Evolutionary conservation across 495 filamentous ascomycete species (phyloP).

Genomic region (Stereocaulon alpinum): DNA sequence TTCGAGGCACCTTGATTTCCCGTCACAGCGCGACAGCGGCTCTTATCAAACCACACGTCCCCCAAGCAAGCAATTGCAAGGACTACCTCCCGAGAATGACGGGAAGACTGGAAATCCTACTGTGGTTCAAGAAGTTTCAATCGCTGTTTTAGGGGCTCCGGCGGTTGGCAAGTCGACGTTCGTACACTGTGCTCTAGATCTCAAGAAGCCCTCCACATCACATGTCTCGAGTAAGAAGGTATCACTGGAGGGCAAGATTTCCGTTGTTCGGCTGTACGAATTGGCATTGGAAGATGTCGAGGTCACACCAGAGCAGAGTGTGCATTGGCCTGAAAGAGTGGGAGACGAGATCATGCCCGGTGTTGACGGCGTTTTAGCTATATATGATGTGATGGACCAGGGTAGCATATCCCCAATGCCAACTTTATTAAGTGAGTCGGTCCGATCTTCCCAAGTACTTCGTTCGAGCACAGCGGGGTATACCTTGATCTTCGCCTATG

Average conservation of each 20-base stretch:
- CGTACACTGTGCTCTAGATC: constrained; percentile 66
- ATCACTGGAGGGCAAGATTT: constrained; percentile 63
- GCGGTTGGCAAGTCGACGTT: constrained; percentile 87
- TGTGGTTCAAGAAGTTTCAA: constrained; percentile 59
- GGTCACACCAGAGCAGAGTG: constrained; percentile 52
- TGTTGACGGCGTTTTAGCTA: constrained; percentile 71
- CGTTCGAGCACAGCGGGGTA: background rate
- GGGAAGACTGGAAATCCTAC: background rate
- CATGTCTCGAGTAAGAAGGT: constrained; percentile 56
- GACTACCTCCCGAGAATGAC: background rate
- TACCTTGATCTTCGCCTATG: background rate
- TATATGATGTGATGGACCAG: constrained; percentile 76
- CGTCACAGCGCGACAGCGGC: background rate
- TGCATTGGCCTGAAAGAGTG: constrained; percentile 71
- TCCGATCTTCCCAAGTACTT: background rate
- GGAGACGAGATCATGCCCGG: constrained; percentile 53
- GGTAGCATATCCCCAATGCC: constrained; percentile 58
- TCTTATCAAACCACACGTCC: background rate
- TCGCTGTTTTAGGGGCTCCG: constrained; percentile 72
- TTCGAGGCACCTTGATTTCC: background rate
- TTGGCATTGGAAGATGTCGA: constrained; percentile 57
- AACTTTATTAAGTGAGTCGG: constrained; percentile 58
- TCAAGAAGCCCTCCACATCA: constrained; percentile 48
- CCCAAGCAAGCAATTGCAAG: background rate
- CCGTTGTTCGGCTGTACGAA: constrained; percentile 75